These are phyloP conservation scores for Flueggea neowawraea DNA, from an alignment of 441 rosid species.

Conservation along the genomic window DNA sequence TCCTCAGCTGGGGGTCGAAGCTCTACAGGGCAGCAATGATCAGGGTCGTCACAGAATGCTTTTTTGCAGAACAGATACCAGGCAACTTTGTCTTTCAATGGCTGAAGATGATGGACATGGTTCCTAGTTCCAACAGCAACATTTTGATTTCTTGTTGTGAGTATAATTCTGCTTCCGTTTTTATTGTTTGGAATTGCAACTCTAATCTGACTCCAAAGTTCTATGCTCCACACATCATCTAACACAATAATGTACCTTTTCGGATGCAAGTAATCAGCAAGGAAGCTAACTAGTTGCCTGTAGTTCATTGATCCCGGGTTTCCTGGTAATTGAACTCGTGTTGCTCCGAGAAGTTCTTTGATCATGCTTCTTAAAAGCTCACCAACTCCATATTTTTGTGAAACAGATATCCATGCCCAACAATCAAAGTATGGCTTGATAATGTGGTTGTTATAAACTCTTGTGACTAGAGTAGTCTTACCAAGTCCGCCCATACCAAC, in stretches of 20 bases:
- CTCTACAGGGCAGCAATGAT: constrained; percentile 23
- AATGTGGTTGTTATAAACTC: constrained; percentile 11
- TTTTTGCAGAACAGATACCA: constrained; percentile 34
- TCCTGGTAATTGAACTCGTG: constrained; percentile 4
- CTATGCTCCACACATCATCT: constrained; percentile 32
- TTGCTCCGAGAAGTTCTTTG: constrained; percentile 11
- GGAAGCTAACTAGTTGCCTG: constrained; percentile 13
- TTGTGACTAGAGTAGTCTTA: constrained; percentile 24
- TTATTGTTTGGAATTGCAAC: constrained; percentile 17
- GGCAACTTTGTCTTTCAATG: constrained; percentile 17
- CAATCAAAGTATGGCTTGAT: constrained; percentile 17
- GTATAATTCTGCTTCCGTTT: constrained; percentile 20
- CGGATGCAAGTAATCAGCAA: constrained; percentile 14
- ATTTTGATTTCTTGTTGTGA: constrained; percentile 22
- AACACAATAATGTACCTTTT: constrained; percentile 22
- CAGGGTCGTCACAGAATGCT: constrained; percentile 21
- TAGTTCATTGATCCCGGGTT: constrained; percentile 14
- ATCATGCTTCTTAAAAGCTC: constrained; percentile 20
- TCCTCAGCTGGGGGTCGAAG: constrained; percentile 18
- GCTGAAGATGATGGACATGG: constrained; percentile 17
- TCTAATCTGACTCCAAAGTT: constrained; percentile 21
- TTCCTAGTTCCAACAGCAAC: constrained; percentile 18
- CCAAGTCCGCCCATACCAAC: constrained; percentile 31
- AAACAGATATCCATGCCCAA: constrained; percentile 24
- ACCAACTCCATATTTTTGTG: constrained; percentile 11